Conservation (phyloP, 202 grass and related monocot species). For the Tripidium arundinaceum region DNA sequence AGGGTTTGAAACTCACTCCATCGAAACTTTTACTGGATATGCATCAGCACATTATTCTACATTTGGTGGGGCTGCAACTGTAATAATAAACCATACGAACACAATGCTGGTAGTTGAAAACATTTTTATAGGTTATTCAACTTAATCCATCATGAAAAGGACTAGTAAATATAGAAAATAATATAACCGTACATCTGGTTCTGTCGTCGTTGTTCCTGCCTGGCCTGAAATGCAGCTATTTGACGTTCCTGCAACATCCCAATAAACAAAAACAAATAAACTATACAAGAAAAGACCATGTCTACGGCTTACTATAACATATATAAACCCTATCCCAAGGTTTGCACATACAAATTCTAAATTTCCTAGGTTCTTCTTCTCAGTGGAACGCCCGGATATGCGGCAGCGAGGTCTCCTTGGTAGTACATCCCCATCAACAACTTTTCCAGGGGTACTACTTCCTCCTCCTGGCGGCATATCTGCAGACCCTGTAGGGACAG, state of each 20-base stretch:
- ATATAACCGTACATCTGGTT: not conserved
- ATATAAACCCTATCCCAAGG: too few relatives aligned
- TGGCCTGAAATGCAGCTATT: not conserved
- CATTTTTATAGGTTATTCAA: not conserved
- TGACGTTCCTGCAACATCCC: constrained; percentile 18
- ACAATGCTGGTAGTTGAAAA: not conserved
- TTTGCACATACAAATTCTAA: too few relatives aligned
- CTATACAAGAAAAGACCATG: not conserved
- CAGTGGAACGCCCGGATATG: too few relatives aligned
- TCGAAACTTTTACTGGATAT: too few relatives aligned
- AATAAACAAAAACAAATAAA: not conserved
- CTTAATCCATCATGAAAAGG: not conserved
- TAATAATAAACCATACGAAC: not conserved
- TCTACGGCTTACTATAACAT: too few relatives aligned
- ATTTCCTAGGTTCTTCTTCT: too few relatives aligned
- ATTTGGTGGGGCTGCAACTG: not conserved
- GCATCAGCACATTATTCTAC: not conserved
- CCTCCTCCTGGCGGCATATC: too few relatives aligned
- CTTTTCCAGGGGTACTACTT: too few relatives aligned
- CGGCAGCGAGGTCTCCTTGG: too few relatives aligned
- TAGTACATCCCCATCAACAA: too few relatives aligned
- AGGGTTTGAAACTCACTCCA: too few relatives aligned
- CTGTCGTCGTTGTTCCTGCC: not conserved
- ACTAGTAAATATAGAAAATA: not conserved
- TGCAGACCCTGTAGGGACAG: too few relatives aligned